phyloP scores from a whole-genome alignment of 345 rosid genomes.

The Trapa bicornis region DNA sequence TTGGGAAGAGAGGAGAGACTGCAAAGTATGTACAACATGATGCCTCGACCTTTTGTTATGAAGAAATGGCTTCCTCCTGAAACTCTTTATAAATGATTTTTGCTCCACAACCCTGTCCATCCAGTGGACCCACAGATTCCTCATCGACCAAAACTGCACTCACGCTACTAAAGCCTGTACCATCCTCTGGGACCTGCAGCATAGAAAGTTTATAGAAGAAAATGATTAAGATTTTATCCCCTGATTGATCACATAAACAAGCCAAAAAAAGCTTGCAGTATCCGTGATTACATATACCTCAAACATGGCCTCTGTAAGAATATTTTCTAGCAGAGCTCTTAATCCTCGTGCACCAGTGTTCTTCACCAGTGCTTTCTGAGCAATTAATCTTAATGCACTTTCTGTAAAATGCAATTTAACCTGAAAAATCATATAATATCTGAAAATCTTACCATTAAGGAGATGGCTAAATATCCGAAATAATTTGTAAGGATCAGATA shows the following conservation, averaged over 20 bases:
- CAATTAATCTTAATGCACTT: slow-evolving; percentile 64
- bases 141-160: slow-evolving; percentile 75
- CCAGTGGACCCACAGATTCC: slow-evolving; percentile 62
- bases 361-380: slow-evolving; percentile 75
- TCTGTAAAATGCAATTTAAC: slow-evolving; percentile 71
- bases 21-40: no score
- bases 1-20: no score
- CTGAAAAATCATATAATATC: slow-evolving; percentile 19
- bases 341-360: slow-evolving; percentile 92
- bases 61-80: no score
- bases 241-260: background rate
- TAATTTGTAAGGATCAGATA: background rate
- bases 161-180: slow-evolving; percentile 28
- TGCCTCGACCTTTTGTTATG: no score
- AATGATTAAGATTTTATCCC: background rate
- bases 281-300: slow-evolving; percentile 36
- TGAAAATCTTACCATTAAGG: background rate
- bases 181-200: slow-evolving; percentile 63
- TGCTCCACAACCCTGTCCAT: slow-evolving; percentile 55
- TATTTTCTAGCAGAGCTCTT: background rate
- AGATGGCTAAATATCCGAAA: background rate
- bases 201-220: background rate
- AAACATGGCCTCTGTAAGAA: slow-evolving; percentile 31
- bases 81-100: slow-evolving; percentile 39
- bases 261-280: background rate